Percentiles rank a stretch among this genome's conserved stretches.
Conservation (phyloP, 352 stramenopile genomes). For the Peronospora destructor region DNA sequence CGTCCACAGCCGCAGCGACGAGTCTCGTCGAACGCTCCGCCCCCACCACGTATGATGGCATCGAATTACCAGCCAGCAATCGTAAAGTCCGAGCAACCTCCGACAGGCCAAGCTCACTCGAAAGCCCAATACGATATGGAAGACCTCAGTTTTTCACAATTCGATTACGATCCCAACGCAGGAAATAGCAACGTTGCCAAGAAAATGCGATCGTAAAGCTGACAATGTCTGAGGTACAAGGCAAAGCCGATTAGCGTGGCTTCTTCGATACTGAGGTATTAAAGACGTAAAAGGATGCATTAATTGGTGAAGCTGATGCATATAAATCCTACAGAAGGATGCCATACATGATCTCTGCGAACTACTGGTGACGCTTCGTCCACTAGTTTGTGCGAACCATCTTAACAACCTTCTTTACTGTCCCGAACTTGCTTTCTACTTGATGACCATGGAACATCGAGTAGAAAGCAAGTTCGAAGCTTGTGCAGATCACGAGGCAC, state of each 20-base stretch:
- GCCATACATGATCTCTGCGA: conserved; percentile 89
- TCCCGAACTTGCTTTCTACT: too few species aligned
- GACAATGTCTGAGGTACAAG: neutral
- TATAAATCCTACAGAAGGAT: conserved; percentile 52
- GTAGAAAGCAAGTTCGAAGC: conserved; percentile 58
- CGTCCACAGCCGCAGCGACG: conserved; percentile 22
- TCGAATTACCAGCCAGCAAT: conserved; percentile 19
- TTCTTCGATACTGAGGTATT: conserved; percentile 2
- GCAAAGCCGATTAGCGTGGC: neutral
- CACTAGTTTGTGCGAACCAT: conserved; percentile 89
- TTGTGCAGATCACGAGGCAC: conserved; percentile 83
- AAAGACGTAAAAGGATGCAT: conserved; percentile 16
- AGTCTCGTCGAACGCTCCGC: conserved; percentile 34
- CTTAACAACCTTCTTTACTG: conserved; percentile 72
- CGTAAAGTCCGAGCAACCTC: conserved; percentile 21
- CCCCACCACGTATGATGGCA: conserved; percentile 37
- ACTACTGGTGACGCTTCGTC: conserved; percentile 91
- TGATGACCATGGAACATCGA: conserved; percentile 41
- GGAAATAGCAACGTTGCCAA: conserved; percentile 27
- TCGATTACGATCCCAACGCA: conserved; percentile 63
- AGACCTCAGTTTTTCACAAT: conserved; percentile 78
- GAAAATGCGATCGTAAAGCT: conserved; percentile 32
- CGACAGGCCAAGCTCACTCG: conserved; percentile 8
- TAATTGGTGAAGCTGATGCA: conserved; percentile 7
- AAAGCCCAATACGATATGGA: conserved; percentile 61